Base-by-base conservation (phyloP, 1,139 yeast species). In the Williopsis jadinii region DNA sequence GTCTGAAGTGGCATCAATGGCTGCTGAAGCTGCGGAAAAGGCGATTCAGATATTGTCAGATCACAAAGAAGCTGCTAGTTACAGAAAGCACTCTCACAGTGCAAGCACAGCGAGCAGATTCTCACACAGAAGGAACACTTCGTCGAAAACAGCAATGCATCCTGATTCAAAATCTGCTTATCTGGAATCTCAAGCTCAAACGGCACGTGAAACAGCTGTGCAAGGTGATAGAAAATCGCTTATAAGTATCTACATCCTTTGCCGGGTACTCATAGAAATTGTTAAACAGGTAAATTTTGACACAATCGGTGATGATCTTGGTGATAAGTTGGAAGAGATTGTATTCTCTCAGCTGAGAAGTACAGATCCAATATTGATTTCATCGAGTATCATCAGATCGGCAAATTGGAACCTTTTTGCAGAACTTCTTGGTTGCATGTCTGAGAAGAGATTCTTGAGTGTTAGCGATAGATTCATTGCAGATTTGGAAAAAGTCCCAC, bases 371-470 rank as follows among this genome's bases (percentile, higher is more conserved):
- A 68, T 72, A 32, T 56, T 75, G 11, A 72, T 84, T 12, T 67
- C 78, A 2, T 73, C 82, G 5, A 82, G 92, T 31, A 68, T 81
- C 28, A 84, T 88, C 4, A 75, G 95, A 43, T 79, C 94, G 2
- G 90, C 96, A 0, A 94, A 92, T 58, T 92, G 98, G 98, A 84
- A 84, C 55, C 70, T 90, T 30, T 83, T 94, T 61, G 95, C 97
- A 0, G 88, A 86, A 50, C 66, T 94, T 6, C 65, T 94, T 34
- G 98, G 98, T 2, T 81, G 79, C 51, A 88, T 94, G 95, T 85
- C 96, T 0, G 82, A 77, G 38, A 78, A 80, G 46, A 70, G 95
- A 41, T 88, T 94, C 54, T 62, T 86, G 13, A 80, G 88, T 45
- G 97, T 94, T 1, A 86, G 95, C 56, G 98, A 94, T 60, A 69